Evolutionary conservation across 345 rosid genomes (phyloP).

Genomic region (Hibiscus mutabilis): DNA sequence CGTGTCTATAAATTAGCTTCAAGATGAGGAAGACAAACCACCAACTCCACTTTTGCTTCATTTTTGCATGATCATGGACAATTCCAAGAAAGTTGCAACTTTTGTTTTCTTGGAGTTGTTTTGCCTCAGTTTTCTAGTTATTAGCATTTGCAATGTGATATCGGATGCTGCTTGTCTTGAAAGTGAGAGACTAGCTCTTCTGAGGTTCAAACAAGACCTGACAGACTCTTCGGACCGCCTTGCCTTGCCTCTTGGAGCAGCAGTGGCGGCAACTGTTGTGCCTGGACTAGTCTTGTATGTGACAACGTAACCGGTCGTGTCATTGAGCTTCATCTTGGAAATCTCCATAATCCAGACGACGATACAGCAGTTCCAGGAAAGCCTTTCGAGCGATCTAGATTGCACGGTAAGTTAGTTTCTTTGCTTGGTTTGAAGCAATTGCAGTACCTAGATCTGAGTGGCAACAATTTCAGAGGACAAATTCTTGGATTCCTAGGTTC

Average conservation of each 20-base stretch:
- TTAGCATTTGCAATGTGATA: not conserved
- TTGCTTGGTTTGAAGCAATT: constrained; percentile 19
- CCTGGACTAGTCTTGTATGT: constrained; percentile 21
- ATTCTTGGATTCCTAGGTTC: constrained; percentile 13
- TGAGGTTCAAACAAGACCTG: constrained; percentile 17
- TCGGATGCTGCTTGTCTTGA: not conserved
- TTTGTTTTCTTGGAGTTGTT: not conserved
- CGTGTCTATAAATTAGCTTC: not conserved
- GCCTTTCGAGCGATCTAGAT: constrained; percentile 4
- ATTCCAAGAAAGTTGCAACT: not conserved
- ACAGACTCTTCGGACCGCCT: constrained; percentile 11
- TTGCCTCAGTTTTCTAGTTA: not conserved
- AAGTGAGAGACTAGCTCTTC: constrained; percentile 17
- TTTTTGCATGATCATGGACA: constrained; percentile 1
- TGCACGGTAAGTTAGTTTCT: not conserved
- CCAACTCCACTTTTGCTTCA: constrained; percentile 1
- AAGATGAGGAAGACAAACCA: not conserved
- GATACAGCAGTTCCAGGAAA: constrained; percentile 15
- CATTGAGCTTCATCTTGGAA: constrained; percentile 15
- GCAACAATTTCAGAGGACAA: not conserved
- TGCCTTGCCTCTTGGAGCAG: constrained; percentile 17
- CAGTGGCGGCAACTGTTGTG: constrained; percentile 15
- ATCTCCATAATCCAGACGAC: not conserved
- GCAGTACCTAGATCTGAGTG: constrained; percentile 20
- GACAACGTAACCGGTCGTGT: constrained; percentile 18